A percentile compares a stretch with the other conserved stretches of the same genome.
Conservation (phyloP, 1,139 yeast species). For the Candida anutae region DNA sequence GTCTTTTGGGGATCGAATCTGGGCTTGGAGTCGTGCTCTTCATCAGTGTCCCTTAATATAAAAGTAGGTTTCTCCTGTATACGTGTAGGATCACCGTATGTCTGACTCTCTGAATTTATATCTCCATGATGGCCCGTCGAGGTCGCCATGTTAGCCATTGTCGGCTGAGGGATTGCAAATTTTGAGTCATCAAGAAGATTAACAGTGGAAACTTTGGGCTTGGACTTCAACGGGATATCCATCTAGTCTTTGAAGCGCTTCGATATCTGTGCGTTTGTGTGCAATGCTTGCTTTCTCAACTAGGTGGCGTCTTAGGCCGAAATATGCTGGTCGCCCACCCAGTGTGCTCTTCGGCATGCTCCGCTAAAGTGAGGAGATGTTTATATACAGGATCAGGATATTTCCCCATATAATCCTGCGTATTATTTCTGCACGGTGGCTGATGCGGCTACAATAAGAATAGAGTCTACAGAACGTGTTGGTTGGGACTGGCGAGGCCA, state of each 20-base stretch:
- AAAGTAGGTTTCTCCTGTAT: neutral
- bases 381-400: too few species aligned
- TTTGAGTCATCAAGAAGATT: slow-evolving; percentile 23
- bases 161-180: slow-evolving; percentile 9
- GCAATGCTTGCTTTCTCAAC: too few species aligned
- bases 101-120: neutral
- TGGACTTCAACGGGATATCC: slow-evolving; percentile 39
- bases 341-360: too few species aligned
- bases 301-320: too few species aligned
- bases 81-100: neutral
- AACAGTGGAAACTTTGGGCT: slow-evolving; percentile 35
- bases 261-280: too few species aligned
- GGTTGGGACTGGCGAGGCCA: too few species aligned
- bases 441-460: too few species aligned
- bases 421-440: too few species aligned
- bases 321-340: too few species aligned
- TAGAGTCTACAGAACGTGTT: too few species aligned
- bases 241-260: slow-evolving; percentile 11
- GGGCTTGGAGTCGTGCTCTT: neutral
- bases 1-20: neutral
- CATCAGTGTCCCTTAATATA: neutral
- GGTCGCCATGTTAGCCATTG: neutral
- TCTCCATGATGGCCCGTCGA: neutral
- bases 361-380: too few species aligned
- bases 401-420: too few species aligned